phyloP scores from a whole-genome alignment of 2,329 filamentous ascomycete genomes.

The Fusarium liriodendri region DNA sequence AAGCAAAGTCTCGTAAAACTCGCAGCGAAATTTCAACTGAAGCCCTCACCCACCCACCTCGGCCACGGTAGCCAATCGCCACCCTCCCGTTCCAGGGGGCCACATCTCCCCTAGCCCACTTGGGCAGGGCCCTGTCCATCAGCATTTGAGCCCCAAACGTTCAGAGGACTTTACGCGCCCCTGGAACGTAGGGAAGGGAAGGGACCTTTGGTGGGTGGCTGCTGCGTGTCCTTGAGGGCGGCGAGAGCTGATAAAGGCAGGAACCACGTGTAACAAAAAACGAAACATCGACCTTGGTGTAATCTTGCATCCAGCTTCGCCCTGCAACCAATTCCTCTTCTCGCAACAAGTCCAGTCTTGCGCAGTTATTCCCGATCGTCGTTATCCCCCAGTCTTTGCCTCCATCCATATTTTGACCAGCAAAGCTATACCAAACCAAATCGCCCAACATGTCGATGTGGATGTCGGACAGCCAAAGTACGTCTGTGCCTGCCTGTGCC shows the following conservation, averaged over 20 bases:
- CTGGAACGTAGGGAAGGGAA: constrained; percentile 14
- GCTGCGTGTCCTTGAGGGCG: constrained; percentile 28
- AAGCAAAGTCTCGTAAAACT: constrained; percentile 9
- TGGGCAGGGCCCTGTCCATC: constrained; percentile 35
- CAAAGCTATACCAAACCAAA: constrained; percentile 17
- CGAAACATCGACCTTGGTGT: constrained; percentile 25
- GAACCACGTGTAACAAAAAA: constrained; percentile 34
- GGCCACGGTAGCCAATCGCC: constrained; percentile 32
- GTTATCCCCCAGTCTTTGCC: background rate
- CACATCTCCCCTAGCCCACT: constrained; percentile 17
- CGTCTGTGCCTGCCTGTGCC: constrained; percentile 49
- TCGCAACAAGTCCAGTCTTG: constrained; percentile 1
- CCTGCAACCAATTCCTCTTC: constrained; percentile 16
- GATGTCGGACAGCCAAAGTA: constrained; percentile 96
- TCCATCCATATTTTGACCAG: background rate
- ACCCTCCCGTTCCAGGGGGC: constrained; percentile 19
- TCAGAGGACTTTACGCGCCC: constrained; percentile 28
- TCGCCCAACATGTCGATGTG: constrained; percentile 77
- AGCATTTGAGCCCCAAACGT: constrained; percentile 5
- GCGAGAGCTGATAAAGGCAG: constrained; percentile 9
- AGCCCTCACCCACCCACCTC: constrained; percentile 27
- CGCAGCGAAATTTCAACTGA: constrained; percentile 38
- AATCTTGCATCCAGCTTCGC: constrained; percentile 29
- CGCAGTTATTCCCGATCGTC: background rate
- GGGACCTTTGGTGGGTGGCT: background rate